Base-by-base conservation (phyloP, 306 rosid genomes). In the Trichosanthes truncata region DNA sequence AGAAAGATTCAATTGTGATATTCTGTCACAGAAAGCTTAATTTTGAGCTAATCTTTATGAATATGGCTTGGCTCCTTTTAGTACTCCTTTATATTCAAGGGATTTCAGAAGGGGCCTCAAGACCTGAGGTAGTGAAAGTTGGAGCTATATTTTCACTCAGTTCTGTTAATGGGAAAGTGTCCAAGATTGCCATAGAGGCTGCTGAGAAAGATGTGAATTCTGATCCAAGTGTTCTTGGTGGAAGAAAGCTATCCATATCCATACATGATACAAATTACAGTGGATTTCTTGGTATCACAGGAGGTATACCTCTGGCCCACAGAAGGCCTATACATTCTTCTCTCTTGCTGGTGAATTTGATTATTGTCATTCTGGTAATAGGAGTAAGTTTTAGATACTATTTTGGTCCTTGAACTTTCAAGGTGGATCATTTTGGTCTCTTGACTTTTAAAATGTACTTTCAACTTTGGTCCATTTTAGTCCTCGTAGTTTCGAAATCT, bases 191-290 rank as follows among this genome's bases (percentile, higher is more conserved):
- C 68, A 79, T 88, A 48, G 74, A 82, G 71, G 89, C 89, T n/a
- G 91, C 91, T 18, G 84, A 52, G 80, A 65, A 79, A 5, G 91
- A 88, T 72, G 86, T 88, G 73, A 88, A 86, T 65, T 83, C 91
- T 29, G 88, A 88, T 81, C 82, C 85, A 45, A 86, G 56, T 78
- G 65, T 86, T 81, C 91, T 88, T 33, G 84, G 79, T 9, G 86
- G 88, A 67, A 82, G 83, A 61, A 88, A 84, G 66, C 57, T 88
- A 33, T 88, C 89, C 8, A 79, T 88, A 14, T 45, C 76, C 17
- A 62, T 86, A 18, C 82, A 80, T 61, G 83, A 86, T 76, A 66
- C 91, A 38, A 86, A 88, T 75, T 81, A 55, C 82, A 88, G 89
- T 60, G 91, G 88, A 71, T 88, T 86, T 81, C 91, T 86, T 52